Evolutionary conservation across 805 yeast species (phyloP).

Genomic region (Nakazawaea peltata): DNA sequence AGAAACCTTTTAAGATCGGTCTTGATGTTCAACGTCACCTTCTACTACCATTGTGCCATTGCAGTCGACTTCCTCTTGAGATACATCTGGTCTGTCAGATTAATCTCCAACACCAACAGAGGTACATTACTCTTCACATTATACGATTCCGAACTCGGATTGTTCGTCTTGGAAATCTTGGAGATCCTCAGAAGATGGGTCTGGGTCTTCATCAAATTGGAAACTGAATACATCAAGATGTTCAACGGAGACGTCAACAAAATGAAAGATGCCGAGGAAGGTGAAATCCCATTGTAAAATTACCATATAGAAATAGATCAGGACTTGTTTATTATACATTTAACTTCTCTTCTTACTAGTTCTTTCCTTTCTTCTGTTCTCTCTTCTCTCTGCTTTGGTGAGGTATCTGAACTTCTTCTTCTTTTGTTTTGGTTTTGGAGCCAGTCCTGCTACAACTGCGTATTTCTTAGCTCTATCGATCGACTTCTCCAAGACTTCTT

Average conservation of each 20-base stretch:
- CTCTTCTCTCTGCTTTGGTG: slow-evolving; percentile 69
- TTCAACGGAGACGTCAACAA: slow-evolving; percentile 9
- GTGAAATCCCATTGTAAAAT: neutral
- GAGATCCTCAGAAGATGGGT: slow-evolving; percentile 82
- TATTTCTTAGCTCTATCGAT: slow-evolving; percentile 76
- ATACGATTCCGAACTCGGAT: slow-evolving; percentile 45
- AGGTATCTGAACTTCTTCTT: slow-evolving; percentile 86
- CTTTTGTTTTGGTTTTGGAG: slow-evolving; percentile 25
- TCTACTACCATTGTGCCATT: slow-evolving; percentile 50
- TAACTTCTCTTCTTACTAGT: slow-evolving; percentile 14
- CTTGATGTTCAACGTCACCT: slow-evolving; percentile 21
- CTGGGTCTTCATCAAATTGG: slow-evolving; percentile 84
- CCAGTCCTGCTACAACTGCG: slow-evolving; percentile 44
- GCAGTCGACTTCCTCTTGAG: slow-evolving; percentile 56
- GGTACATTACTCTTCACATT: slow-evolving; percentile 17
- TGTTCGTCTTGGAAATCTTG: slow-evolving; percentile 57
- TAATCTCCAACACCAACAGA: slow-evolving; percentile 18
- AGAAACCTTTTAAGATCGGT: slow-evolving; percentile 20
- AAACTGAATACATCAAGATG: slow-evolving; percentile 51
- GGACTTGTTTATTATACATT: too few species aligned
- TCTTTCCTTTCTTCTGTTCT: slow-evolving; percentile 38
- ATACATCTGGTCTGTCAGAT: slow-evolving; percentile 67
- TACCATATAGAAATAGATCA: neutral
- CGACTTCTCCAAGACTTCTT: slow-evolving; percentile 64
- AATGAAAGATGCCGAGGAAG: slow-evolving; percentile 7